Base-by-base conservation (phyloP, 78 protist species). In the Dictyostelium firmibasis region DNA sequence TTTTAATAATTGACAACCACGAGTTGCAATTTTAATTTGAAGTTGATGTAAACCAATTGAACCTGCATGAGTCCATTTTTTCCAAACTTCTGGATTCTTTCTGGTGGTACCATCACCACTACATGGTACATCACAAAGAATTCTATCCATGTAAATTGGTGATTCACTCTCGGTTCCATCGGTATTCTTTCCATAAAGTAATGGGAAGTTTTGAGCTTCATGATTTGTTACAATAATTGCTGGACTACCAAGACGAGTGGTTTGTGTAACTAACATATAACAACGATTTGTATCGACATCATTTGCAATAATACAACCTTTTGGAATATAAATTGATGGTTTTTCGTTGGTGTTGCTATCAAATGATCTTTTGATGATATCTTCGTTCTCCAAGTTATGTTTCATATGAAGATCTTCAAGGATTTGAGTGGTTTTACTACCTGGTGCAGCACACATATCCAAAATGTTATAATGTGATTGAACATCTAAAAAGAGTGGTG, bases 381-480 rank as follows among this genome's bases (percentile, higher is more conserved):
- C 33, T 8, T 27, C n/a, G 23, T 70, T 60, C 29, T 35, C 67
- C 10, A 53, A 3, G 10, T 16, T 25, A 4, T 33, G 31, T 20
- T 41, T 85, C 25, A 60, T 75, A 29, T 89, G 97, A n/a, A 97
- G 43, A 25, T 53, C 35, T 85, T 99, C 99, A 23, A 99, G 70
- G 20, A 99, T 62, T 96, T 99, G 99, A 0, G 95, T 95, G 20
- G 99, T 99, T 97, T 99, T 99, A 62, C 98, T 96, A 14, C 99
- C 99, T 6, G 99, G 99, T 0, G 99, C 99, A 44, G 99, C 99
- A 87, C 99, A 99, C 99, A 99, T 96, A 97, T 99, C 99, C 5
- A 99, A 86, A 14, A 99, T 98, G 4, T 27, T 43, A 38, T 96
- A 96, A 9, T 84, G 82, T 29, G 91, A 44, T 50, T 86, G 50